Evolutionary conservation across 2,329 filamentous ascomycete genomes (phyloP), one percentile per base, ranked within the genome.

Genomic region (Tolypocladium ophioglossoides): DNA sequence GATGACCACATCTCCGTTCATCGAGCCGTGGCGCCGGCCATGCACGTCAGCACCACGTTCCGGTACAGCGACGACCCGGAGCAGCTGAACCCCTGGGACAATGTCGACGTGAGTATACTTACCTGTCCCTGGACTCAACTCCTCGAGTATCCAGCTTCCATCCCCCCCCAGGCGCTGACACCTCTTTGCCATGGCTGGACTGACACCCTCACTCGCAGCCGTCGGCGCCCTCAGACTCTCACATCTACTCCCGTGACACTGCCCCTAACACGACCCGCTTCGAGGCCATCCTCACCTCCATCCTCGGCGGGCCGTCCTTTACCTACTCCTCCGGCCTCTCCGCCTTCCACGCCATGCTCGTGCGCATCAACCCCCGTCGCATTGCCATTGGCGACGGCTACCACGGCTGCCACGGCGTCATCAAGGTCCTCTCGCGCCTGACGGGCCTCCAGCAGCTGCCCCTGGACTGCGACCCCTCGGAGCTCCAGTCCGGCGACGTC

Each of bases 11-110:
- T 94, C 63, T 89, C 89, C 69, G 72, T 77, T 37, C 82, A 87
- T 61, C 78, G 83, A 51, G 90, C 94, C 66, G 86, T 97, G 54
- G 91, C 92, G 14, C 92, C 94, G 56, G 84, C 92, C 4, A 78
- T 97, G 65, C 92, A 97, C 68, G 83, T 95, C 59, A 91, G 90
- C 57, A 96, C 92, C 14, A 97, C 90, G 18, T 97, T 90, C 71
- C 84, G 89, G 61, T 97, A 96, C 70, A 75, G 78, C 32, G 71
- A 76, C 52, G 79, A 96, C 66, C 88, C 90, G 2, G 78, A 84
- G 7, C 68, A 82, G 32, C 79, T 95, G 50, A 70, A 56, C 65
- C 57, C 67, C 22, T 76, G 73, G 73, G 66, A 67, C 18, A 80
- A 86, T 56, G 61, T 70, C 32, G 80, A 82, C 65, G 84, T 87